These are phyloP conservation scores for Blastocystis sp. DNA, from an alignment of 352 stramenopile genomes.

Conservation along the genomic window DNA sequence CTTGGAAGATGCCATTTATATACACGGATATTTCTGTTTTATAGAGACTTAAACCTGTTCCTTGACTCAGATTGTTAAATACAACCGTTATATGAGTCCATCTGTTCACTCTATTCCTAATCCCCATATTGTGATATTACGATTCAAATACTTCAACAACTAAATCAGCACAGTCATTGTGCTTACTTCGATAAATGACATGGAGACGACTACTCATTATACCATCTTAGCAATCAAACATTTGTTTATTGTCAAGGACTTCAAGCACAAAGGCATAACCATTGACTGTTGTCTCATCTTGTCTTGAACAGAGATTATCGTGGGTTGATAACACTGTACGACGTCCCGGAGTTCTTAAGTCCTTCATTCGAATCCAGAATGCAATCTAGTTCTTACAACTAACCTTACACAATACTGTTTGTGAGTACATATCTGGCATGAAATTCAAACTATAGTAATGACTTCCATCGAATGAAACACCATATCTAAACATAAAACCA, in stretches of 20 bases:
- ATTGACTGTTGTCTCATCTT: neutral
- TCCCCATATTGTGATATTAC: neutral
- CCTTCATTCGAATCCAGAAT: slow-evolving; percentile 53
- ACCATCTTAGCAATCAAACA: neutral
- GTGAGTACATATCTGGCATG: neutral
- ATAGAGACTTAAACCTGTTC: neutral
- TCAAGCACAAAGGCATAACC: slow-evolving; percentile 34
- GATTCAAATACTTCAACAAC: slow-evolving; percentile 10
- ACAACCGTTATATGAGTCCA: slow-evolving; percentile 42
- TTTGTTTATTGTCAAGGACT: neutral
- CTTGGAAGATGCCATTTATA: slow-evolving; percentile 27
- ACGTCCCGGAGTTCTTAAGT: neutral
- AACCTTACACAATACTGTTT: slow-evolving; percentile 20
- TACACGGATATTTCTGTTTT: slow-evolving; percentile 18
- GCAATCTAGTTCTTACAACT: slow-evolving; percentile 35
- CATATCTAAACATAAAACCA: neutral
- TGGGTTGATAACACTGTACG: slow-evolving; percentile 31
- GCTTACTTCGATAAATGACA: neutral
- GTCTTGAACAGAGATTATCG: neutral
- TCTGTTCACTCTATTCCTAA: neutral
- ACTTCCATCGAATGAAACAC: slow-evolving; percentile 21
- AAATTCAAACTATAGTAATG: neutral
- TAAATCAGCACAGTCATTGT: slow-evolving; percentile 23
- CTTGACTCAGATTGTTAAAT: slow-evolving; percentile 7
- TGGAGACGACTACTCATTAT: neutral